Base-by-base conservation (phyloP, 1,284 basidiomycete genomes). In the Mycena sp. region DNA sequence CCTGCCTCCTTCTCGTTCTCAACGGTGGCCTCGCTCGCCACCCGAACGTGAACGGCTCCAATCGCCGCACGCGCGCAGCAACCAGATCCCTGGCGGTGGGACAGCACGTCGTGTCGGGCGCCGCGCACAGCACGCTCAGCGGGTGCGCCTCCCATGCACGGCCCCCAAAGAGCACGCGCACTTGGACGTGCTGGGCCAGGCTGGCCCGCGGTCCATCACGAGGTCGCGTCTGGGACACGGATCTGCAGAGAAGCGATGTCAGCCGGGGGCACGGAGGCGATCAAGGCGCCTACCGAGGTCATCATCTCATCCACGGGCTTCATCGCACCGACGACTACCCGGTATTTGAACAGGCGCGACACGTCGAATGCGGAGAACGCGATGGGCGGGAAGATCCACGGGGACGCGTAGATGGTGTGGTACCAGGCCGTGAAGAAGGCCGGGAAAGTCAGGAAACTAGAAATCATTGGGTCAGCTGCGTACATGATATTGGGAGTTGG, bases 401-500 rank as follows among this genome's bases (percentile, higher is more conserved):
- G 92, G 0, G 80, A 58, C 5, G 90, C 88, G 67, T 90, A 94
- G 0, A 83, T 80, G 0, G 93, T 92, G 71, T 95, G 93, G 72
- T 94, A 93, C 69, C 89, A 92, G n/a, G 94, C 75, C 12, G 89
- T 88, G 2, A 92, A 93, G 78, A 94, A 94, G 2, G 88, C 85
- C 3, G 88, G 83, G n/a, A n/a, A n/a, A n/a, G n/a, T n/a, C n/a
- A n/a, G n/a, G n/a, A n/a, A n/a, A n/a, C n/a, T n/a, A n/a, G 48
- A 88, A 89, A n/a, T n/a, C n/a, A n/a, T n/a, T n/a, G n/a, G n/a
- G n/a, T n/a, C n/a, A n/a, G n/a, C n/a, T n/a, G n/a, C n/a, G n/a
- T n/a, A n/a, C n/a, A n/a, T n/a, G n/a, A n/a, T n/a, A n/a, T n/a
- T n/a, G n/a, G n/a, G n/a, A n/a, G n/a, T n/a, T n/a, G n/a, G n/a